Evolutionary conservation across 371 early-diverging fungal species (phyloP).

Genomic region (Mortierella sp.): DNA sequence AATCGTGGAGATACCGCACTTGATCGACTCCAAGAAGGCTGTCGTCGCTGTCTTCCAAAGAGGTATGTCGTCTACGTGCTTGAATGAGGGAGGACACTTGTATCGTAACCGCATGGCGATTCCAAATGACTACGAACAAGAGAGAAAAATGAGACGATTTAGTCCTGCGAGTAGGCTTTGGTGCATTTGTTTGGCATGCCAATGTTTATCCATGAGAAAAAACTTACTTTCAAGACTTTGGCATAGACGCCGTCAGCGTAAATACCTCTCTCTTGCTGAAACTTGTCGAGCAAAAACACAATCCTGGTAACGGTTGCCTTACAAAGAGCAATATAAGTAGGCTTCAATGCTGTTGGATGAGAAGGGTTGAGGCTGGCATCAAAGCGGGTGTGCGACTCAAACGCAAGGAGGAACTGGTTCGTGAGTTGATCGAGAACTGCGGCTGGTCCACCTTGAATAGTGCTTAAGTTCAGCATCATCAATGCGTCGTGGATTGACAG

Average conservation of each 20-base stretch:
- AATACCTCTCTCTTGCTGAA: constrained; percentile 64
- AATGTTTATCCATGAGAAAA: neutral
- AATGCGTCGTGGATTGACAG: constrained; percentile 69
- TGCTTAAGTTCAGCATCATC: constrained; percentile 58
- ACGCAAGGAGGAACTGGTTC: constrained; percentile 38
- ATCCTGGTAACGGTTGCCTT: constrained; percentile 74
- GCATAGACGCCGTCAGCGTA: constrained; percentile 82
- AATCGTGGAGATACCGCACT: constrained; percentile 71
- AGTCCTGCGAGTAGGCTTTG: neutral
- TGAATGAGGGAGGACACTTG: constrained; percentile 81
- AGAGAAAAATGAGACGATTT: neutral
- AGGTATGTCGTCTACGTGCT: constrained; percentile 81
- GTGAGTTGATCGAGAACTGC: constrained; percentile 49
- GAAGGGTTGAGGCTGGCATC: constrained; percentile 1
- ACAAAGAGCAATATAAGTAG: constrained; percentile 82
- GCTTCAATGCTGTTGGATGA: neutral
- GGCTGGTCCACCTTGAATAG: constrained; percentile 37
- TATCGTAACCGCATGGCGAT: constrained; percentile 84
- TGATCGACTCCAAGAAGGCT: constrained; percentile 75
- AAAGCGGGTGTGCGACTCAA: constrained; percentile 59
- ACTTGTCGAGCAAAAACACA: constrained; percentile 69
- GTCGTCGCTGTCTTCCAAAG: constrained; percentile 83
- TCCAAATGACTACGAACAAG: constrained; percentile 63
- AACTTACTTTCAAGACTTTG: constrained; percentile 66
- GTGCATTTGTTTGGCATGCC: neutral